Percentiles rank a stretch among this genome's conserved stretches.
Conservation (phyloP, 305 asterid species). For the Solanum hybrid region DNA sequence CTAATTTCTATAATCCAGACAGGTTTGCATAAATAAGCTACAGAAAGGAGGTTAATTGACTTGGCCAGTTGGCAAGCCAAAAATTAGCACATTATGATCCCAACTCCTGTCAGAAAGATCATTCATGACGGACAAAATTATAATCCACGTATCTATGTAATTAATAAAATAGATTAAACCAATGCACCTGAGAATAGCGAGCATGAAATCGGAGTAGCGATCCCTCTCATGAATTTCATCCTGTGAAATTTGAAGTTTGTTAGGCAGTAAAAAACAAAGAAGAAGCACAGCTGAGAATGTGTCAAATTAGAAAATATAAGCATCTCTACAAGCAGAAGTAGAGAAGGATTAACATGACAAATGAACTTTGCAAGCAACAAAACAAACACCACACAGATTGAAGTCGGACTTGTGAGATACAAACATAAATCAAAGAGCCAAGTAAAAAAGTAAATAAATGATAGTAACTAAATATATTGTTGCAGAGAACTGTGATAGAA, state of each 20-base stretch:
- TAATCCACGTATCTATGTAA: conserved; percentile 8
- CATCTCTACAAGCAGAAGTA: neutral
- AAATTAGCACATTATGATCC: neutral
- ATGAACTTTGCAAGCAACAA: neutral
- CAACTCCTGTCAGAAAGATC: neutral
- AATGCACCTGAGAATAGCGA: conserved; percentile 83
- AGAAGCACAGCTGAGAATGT: conserved; percentile 13
- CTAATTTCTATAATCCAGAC: neutral
- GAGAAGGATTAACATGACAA: neutral
- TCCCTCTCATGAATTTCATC: conserved; percentile 99
- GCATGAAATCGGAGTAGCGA: conserved; percentile 92
- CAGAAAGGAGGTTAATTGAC: conserved; percentile 6
- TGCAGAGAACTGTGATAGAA: neutral
- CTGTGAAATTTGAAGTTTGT: conserved; percentile 31
- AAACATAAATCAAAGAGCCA: neutral
- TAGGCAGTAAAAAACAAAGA: neutral
- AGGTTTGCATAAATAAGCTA: neutral
- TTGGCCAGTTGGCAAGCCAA: neutral
- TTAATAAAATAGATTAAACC: conserved; percentile 4
- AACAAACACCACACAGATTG: neutral
- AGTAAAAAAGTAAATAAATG: neutral
- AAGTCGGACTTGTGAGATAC: neutral
- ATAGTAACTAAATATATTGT: neutral
- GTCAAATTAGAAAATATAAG: neutral
- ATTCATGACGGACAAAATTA: neutral